Evolutionary conservation across 2,329 filamentous ascomycete species (phyloP), one percentile per base, ranked within the genome.

Genomic region (Pseudonectria buxi): DNA sequence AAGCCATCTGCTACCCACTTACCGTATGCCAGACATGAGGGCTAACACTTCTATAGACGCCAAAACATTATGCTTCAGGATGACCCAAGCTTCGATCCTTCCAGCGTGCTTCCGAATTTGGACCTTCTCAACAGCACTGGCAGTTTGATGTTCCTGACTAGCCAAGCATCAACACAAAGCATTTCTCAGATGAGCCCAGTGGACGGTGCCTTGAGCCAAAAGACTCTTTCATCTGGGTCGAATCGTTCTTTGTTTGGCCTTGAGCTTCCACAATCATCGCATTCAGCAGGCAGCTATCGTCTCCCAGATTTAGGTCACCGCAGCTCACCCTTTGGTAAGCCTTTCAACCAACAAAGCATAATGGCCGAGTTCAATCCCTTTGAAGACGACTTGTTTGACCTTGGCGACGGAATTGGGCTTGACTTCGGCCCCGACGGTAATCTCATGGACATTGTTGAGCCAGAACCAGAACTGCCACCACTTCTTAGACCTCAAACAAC

Each of bases 21-120:
- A n/a, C 24, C 28, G 16, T 12, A 15, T 32, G 53, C 43, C 25
- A 36, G 51, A 4, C 18, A 22, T 9, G 9, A 22, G 9, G 18
- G 18, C 18, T 22, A 22, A 22, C 18, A 22, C 24, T 4, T 25
- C 15, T 26, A 29, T 41, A 95, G 86, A 49, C 78, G 76, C 5
- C 78, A 84, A 15, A 81, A 89, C 47, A 78, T 95, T 37, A 67
- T 87, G 3, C 68, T 96, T 2, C 68, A 76, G 35, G 86, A 96
- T 51, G 90, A 96, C 52, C 87, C 88, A 1, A 72, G 76, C 28
- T 95, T 96, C 40, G 61, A 64, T 33, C 53, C 56, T 4, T 41
- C 52, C 37, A 53, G 43, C 28, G 39, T 43, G 10, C 36, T 62
- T 10, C 59, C 61, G 24, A 51, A 51, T 6, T 37, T 64, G 18